phyloP scores from a whole-genome alignment of 2,329 filamentous ascomycete species.

The Grosmannia serpens region DNA sequence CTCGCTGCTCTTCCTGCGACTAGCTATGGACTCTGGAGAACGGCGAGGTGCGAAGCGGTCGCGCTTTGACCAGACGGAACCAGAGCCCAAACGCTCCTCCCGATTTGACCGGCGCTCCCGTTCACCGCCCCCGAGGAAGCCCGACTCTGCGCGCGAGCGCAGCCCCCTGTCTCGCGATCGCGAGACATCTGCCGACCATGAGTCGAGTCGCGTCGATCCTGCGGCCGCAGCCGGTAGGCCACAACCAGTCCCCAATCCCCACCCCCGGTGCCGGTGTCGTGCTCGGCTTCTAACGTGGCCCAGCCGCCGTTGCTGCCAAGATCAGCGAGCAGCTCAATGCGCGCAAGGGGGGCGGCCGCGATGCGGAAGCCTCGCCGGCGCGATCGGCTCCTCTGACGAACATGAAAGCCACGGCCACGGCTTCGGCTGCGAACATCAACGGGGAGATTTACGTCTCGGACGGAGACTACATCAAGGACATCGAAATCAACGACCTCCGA shows the following conservation, averaged over 20 bases:
- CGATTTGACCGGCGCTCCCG: conserved; percentile 88
- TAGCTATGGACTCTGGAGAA: conserved; percentile 66
- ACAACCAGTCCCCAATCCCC: background rate
- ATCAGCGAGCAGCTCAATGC: conserved; percentile 77
- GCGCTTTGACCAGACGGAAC: conserved; percentile 86
- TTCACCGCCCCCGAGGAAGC: conserved; percentile 58
- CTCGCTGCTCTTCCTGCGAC: no score
- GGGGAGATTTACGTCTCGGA: conserved; percentile 89
- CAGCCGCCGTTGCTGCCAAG: conserved; percentile 77
- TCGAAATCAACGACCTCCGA: conserved; percentile 94
- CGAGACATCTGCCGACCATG: conserved; percentile 18
- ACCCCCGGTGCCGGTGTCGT: background rate
- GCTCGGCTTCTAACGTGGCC: background rate
- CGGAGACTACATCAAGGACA: conserved; percentile 96
- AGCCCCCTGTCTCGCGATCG: conserved; percentile 54
- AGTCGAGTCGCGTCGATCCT: conserved; percentile 48
- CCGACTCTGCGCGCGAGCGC: conserved; percentile 64
- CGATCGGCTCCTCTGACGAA: conserved; percentile 42
- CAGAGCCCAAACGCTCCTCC: conserved; percentile 63
- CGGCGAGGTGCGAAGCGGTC: conserved; percentile 67
- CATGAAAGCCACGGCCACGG: conserved; percentile 24
- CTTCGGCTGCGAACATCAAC: conserved; percentile 50
- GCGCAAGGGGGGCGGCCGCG: conserved; percentile 82
- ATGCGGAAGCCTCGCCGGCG: conserved; percentile 80
- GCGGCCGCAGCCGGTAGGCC: conserved; percentile 65